A percentile compares a stretch with the other conserved stretches of the same genome.
phyloP scores from a whole-genome alignment of 1,284 basidiomycete genomes.

The Cutaneotrichosporon dermatis region DNA sequence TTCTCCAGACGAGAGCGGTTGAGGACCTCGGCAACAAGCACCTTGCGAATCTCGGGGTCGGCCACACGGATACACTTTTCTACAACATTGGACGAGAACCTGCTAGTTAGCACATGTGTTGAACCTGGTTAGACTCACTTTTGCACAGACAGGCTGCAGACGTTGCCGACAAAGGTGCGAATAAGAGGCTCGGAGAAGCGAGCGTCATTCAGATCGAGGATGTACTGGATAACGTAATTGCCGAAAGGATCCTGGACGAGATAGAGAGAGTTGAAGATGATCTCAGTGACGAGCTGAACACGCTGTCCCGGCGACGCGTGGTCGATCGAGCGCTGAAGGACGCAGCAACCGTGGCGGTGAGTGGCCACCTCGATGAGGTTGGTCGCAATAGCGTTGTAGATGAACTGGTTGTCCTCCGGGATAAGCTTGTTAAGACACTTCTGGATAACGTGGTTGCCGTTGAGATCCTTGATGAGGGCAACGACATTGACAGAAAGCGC shows the following conservation, averaged over 20 bases:
- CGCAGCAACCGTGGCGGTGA: slow-evolving; percentile 98
- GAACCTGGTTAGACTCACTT: slow-evolving; percentile 86
- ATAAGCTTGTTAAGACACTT: slow-evolving; percentile 98
- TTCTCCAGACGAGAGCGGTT: slow-evolving; percentile 94
- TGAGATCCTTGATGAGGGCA: slow-evolving; percentile 98
- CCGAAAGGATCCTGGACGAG: slow-evolving; percentile 98
- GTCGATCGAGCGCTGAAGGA: slow-evolving; percentile 96
- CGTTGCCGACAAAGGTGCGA: slow-evolving; percentile 95
- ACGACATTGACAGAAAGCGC: slow-evolving; percentile 97
- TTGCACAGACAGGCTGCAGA: slow-evolving; percentile 95
- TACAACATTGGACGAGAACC: slow-evolving; percentile 41
- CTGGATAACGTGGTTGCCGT: slow-evolving; percentile 98
- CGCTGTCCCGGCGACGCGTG: slow-evolving; percentile 85
- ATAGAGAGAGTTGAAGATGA: slow-evolving; percentile 95
- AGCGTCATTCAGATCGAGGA: slow-evolving; percentile 95
- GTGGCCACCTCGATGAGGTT: slow-evolving; percentile 99
- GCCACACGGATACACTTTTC: slow-evolving; percentile 92
- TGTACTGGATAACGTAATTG: slow-evolving; percentile 64
- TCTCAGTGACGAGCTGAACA: slow-evolving; percentile 95
- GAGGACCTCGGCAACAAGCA: slow-evolving; percentile 91
- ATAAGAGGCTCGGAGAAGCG: slow-evolving; percentile 97
- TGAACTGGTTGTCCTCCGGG: slow-evolving; percentile 99
- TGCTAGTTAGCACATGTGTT: slow-evolving; percentile 1
- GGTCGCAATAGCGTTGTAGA: slow-evolving; percentile 98
- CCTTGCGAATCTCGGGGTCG: slow-evolving; percentile 87